Conservation (phyloP, 2,329 filamentous ascomycete genomes). For the Ambrosiella xylebori region DNA sequence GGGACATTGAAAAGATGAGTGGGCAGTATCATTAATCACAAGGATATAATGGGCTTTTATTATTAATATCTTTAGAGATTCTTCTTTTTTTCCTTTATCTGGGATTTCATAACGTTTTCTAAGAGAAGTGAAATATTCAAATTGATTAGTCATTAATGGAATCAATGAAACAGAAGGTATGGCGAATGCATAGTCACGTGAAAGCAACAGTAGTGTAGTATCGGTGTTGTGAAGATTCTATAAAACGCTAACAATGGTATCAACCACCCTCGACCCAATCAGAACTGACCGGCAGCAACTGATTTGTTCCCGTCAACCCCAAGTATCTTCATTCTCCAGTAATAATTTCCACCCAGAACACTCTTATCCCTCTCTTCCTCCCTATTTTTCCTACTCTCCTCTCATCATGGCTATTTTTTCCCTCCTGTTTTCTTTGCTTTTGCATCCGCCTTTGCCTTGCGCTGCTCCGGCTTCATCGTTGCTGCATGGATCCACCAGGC, state of each 20-base stretch:
- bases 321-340: neutral
- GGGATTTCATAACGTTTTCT: neutral
- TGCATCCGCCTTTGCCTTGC: slow-evolving; percentile 32
- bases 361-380: neutral
- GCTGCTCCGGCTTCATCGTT: slow-evolving; percentile 43
- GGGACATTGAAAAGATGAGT: slow-evolving; percentile 5
- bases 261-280: too few species aligned
- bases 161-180: too few species aligned
- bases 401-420: neutral
- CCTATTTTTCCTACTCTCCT: neutral
- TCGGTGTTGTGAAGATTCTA: too few species aligned
- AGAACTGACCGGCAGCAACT: too few species aligned
- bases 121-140: too few species aligned
- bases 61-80: neutral
- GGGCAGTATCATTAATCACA: slow-evolving; percentile 5
- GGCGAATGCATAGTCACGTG: too few species aligned
- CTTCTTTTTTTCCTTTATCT: neutral
- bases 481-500: slow-evolving; percentile 43
- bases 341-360: neutral
- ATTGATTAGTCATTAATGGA: too few species aligned
- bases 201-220: too few species aligned
- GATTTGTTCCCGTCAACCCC: neutral
- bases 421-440: slow-evolving; percentile 19
- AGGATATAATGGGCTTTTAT: neutral
- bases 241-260: too few species aligned